phyloP scores from a whole-genome alignment of 1,284 basidiomycete genomes.

The Moniliophthora roreri region DNA sequence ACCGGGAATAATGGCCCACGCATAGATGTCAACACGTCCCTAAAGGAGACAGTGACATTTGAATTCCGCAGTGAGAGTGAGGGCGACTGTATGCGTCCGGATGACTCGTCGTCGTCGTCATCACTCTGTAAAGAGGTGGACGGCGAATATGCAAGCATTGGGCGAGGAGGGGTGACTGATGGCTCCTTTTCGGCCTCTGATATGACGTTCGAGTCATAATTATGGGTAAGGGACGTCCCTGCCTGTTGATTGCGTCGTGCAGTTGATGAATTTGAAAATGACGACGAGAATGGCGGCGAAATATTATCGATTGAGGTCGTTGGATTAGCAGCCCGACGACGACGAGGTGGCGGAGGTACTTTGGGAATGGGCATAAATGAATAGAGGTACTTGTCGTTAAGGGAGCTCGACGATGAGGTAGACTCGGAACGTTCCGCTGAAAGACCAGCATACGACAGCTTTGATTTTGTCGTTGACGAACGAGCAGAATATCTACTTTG shows the following conservation, averaged over 20 bases:
- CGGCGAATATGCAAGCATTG: too few species aligned
- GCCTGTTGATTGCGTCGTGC: too few species aligned
- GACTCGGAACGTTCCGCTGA: background rate
- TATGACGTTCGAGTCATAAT: background rate
- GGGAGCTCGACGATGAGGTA: background rate
- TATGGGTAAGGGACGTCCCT: background rate
- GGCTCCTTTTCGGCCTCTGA: background rate
- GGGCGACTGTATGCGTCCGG: background rate
- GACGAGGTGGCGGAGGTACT: background rate
- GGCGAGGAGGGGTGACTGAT: background rate
- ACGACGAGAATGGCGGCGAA: background rate
- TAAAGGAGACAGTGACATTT: slow-evolving; percentile 43
- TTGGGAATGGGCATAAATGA: background rate
- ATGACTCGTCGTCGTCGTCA: background rate
- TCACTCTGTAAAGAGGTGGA: background rate
- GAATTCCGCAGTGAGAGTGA: background rate
- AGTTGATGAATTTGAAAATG: background rate
- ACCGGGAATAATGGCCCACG: slow-evolving; percentile 57
- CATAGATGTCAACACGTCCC: slow-evolving; percentile 58
- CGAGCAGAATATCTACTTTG: background rate
- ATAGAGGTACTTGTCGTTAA: slow-evolving; percentile 1
- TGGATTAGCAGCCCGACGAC: background rate
- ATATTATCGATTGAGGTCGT: background rate
- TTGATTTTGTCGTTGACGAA: background rate
- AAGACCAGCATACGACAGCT: slow-evolving; percentile 14